Percentiles rank a stretch among this genome's conserved stretches.
These are phyloP conservation scores for Hamigera avellanea DNA, from an alignment of 495 filamentous ascomycete genomes.

Conservation along the genomic window DNA sequence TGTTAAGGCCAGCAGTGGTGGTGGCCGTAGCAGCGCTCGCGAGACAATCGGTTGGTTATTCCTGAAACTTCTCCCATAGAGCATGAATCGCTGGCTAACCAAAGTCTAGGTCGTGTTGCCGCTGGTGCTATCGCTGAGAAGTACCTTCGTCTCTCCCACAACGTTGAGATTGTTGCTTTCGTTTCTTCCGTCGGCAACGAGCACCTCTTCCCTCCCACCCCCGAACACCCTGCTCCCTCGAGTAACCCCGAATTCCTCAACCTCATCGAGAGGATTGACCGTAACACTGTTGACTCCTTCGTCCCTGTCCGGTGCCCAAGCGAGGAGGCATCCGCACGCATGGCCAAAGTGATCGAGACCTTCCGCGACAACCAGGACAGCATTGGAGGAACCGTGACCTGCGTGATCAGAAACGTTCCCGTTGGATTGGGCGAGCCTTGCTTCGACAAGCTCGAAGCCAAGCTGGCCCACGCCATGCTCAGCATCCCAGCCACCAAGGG, in stretches of 20 bases:
- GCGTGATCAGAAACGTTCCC: conserved; percentile 86
- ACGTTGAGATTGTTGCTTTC: conserved; percentile 85
- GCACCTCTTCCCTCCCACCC: conserved; percentile 73
- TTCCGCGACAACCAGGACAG: conserved; percentile 75
- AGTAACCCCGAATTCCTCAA: conserved; percentile 79
- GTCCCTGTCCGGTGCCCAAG: conserved; percentile 82
- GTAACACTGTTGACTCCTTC: conserved; percentile 70
- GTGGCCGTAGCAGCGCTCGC: conserved; percentile 81
- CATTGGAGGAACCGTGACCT: conserved; percentile 93
- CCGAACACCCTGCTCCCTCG: conserved; percentile 56
- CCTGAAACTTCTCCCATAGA: too few relatives aligned
- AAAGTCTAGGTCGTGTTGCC: conserved; percentile 57
- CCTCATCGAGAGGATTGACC: conserved; percentile 61
- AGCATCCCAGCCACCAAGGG: conserved; percentile 95
- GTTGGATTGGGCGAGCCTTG: conserved; percentile 84
- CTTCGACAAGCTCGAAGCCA: conserved; percentile 94
- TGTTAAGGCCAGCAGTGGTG: conserved; percentile 85
- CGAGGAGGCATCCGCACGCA: conserved; percentile 46
- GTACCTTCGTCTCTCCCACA: conserved; percentile 68
- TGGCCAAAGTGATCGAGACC: conserved; percentile 70
- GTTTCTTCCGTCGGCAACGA: conserved; percentile 75
- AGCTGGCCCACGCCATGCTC: conserved; percentile 91
- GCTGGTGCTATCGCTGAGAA: conserved; percentile 96
- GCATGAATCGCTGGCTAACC: too few relatives aligned
- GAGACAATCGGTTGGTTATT: conserved; percentile 66